Base-by-base conservation (phyloP, 768 basidiomycete species). In the Tubosaeta sp. region DNA sequence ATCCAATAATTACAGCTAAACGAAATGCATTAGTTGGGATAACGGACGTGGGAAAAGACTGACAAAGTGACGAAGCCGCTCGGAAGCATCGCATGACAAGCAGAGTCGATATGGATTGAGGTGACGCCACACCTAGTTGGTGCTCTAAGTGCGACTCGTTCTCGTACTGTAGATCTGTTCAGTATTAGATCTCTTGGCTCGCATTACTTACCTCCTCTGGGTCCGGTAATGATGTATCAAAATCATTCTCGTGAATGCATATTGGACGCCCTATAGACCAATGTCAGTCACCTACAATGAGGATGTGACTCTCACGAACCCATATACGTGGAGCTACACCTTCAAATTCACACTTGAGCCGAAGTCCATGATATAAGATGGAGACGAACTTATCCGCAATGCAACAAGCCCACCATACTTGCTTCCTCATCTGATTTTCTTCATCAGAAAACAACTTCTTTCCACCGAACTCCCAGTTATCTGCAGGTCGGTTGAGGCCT, bases 351-450 rank as follows among this genome's bases (percentile, higher is more conserved):
- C 48, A 39, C 33, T 54, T 51, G 46, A 50, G 50, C 34, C 38
- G 22, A 29, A 12, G 19, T 52, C 33, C 35, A 22, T 46, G 17
- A 45, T 22, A 41, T 46, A 32, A 49, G n/a, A 51, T 22, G 31
- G 38, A 53, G 42, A 58, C 78, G 31, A 56, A 88, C 86, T 85
- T 79, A 60, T 91, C 87, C 39, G 81, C 80, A 39, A 84, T 71
- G 59, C 80, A 78, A 62, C 87, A 90, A 14, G 78, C 75, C 85
- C 86, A 89, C 88, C 88, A 91, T 39, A 89, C 85, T 57, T 88
- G 86, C 46, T 82, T 80, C 55, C 88, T 77, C 5, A 76, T 79
- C 65, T 89, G 86, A 27, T 79, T 82, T 65, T 91, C 89, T 59
- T 82, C 76, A 13, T 70, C 64, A 9, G 79, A 79, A 58, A 91